Evolutionary conservation across 352 stramenopile genomes (phyloP), one percentile per base, ranked within the genome.

Genomic region (Stramenopiles sp.): DNA sequence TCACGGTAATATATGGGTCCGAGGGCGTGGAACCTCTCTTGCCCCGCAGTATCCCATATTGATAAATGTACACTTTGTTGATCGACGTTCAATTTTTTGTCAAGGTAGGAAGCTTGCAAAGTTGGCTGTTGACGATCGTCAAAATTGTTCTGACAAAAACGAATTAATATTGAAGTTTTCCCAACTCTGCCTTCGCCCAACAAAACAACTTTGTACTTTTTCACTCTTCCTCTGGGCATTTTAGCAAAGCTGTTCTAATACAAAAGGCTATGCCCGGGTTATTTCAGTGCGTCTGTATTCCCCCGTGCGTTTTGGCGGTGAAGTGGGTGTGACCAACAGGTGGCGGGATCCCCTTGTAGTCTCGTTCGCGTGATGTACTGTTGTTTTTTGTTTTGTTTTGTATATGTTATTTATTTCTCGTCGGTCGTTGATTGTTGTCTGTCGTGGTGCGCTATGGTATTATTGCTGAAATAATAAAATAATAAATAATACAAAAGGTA

Each of bases 111-210:
- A 14, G 93, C 93, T 84, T 97, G 92, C 25, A 97, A 86, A 75
- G 93, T 97, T 80, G 92, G 95, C 32, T 93, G 89, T 84, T 96
- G 92, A 8, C 89, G 86, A 67, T 96, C 93, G 83, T 95, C 87
- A 85, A 96, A 97, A 80, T 95, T 90, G 84, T 93, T 92, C 84
- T 94, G 93, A 83, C 95, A 93, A 84, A 96, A 97, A 44, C 92
- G 89, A 81, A 97, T 84, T 27, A 97, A 84, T 78, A 97, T 97
- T 39, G 92, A 97, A 31, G 93, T 97, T 85, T 97, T 97, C 67
- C 93, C 93, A 71, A 97, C 93, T 71, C 92, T 91, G 44, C 92
- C 93, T 95, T 88, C 80, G 78, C 82, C 81, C 27, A 86, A 33
- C 30, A 87, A 71, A 29, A 78, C 71, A 33, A 78, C 71, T 78